Conservation (phyloP, 2,329 filamentous ascomycete species). For the Blastomyces parvus region DNA sequence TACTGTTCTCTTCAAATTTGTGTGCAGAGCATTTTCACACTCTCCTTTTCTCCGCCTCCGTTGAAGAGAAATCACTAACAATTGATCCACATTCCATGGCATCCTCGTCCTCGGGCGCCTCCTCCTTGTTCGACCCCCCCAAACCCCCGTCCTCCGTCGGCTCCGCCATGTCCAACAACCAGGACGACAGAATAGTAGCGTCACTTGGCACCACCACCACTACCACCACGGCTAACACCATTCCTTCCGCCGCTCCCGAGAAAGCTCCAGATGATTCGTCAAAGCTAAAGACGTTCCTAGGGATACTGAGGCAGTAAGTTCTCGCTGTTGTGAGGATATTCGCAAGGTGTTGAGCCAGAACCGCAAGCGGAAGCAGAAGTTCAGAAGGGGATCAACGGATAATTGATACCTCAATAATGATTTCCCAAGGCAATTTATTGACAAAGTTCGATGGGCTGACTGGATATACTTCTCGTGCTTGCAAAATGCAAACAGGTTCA, state of each 20-base stretch:
- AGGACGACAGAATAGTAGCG: not conserved
- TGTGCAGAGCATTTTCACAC: not conserved
- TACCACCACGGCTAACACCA: not conserved
- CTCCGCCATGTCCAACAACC: conserved; percentile 12
- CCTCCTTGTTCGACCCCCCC: conserved; percentile 6
- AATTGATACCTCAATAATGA: not conserved
- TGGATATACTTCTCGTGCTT: conserved; percentile 12
- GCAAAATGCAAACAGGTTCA: conserved; percentile 54
- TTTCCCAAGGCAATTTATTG: not conserved
- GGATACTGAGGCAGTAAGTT: conserved; percentile 75
- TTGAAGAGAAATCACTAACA: not conserved
- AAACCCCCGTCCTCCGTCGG: not conserved
- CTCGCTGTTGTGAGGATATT: not conserved
- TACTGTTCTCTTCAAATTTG: not conserved
- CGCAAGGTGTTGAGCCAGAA: no score
- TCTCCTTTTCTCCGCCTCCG: not conserved
- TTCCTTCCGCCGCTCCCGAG: conserved; percentile 31
- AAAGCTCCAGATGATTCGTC: conserved; percentile 66
- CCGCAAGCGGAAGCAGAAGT: no score
- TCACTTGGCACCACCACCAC: not conserved
- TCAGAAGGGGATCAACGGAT: not conserved
- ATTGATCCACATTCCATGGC: not conserved
- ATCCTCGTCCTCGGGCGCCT: conserved; percentile 6
- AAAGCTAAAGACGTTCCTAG: conserved; percentile 80
- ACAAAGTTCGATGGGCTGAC: conserved; percentile 6